Conservation (phyloP, 257 asterid genomes). For the Verbena officinalis region DNA sequence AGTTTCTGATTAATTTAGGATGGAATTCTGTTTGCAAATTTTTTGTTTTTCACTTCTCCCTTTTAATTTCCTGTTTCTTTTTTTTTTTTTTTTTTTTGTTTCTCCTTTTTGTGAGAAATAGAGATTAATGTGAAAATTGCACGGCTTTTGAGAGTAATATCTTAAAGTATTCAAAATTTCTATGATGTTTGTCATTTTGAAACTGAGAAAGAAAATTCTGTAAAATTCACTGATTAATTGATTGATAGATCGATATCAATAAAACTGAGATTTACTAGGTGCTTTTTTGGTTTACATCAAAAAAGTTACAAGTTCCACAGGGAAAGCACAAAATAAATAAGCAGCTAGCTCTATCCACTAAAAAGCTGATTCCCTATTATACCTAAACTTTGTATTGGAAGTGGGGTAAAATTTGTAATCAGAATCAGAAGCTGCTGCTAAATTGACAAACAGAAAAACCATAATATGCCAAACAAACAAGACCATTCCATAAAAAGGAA, state of each 20-base stretch:
- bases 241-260: slow-evolving; percentile 16
- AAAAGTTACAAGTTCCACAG: slow-evolving; percentile 27
- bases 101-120: too few species aligned
- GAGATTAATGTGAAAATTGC: too few species aligned
- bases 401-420: slow-evolving; percentile 6
- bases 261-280: slow-evolving; percentile 25
- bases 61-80: too few species aligned
- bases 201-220: too few species aligned
- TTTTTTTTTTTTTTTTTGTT: too few species aligned
- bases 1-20: too few species aligned
- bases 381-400: too few species aligned
- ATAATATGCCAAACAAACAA: slow-evolving; percentile 35
- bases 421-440: slow-evolving; percentile 34
- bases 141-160: too few species aligned
- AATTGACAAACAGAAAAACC: neutral
- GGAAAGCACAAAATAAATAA: neutral
- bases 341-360: slow-evolving; percentile 16
- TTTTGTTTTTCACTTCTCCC: too few species aligned
- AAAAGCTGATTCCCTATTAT: slow-evolving; percentile 34
- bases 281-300: slow-evolving; percentile 15
- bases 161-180: too few species aligned
- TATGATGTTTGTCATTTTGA: too few species aligned
- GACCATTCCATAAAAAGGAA: slow-evolving; percentile 27
- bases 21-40: too few species aligned
- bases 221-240: slow-evolving; percentile 18